phyloP scores from a whole-genome alignment of 2,329 filamentous ascomycete species.

The Alternaria arbusti region DNA sequence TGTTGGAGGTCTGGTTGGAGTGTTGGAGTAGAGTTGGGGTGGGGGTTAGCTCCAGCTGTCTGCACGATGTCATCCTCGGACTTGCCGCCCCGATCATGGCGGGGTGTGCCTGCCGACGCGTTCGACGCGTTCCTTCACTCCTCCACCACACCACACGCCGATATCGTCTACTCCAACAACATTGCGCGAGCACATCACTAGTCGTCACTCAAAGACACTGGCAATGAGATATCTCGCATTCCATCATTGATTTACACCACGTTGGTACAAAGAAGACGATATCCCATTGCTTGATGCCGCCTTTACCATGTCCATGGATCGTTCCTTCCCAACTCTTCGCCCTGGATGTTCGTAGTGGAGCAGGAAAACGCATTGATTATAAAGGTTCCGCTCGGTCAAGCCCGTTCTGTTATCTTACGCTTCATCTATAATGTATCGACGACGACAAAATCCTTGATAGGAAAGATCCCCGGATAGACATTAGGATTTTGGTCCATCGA shows the following conservation, averaged over 20 bases:
- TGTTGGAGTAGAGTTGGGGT: conserved; percentile 9
- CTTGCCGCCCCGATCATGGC: conserved; percentile 2
- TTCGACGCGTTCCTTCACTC: neutral
- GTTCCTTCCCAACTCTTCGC: neutral
- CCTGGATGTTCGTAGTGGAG: neutral
- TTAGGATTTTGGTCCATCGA: neutral
- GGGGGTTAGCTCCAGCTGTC: conserved; percentile 3
- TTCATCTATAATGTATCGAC: neutral
- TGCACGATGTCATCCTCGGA: conserved; percentile 6
- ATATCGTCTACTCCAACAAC: neutral
- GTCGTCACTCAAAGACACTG: neutral
- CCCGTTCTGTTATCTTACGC: too few relatives aligned
- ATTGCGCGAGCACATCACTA: neutral
- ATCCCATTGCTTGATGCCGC: neutral
- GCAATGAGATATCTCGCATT: accelerated
- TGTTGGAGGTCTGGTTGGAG: conserved; percentile 3
- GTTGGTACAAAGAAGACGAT: neutral
- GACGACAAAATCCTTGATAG: neutral
- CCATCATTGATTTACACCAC: accelerated
- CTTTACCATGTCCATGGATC: accelerated
- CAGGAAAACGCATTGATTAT: too few relatives aligned
- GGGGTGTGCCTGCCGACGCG: conserved; percentile 6
- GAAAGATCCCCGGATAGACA: neutral
- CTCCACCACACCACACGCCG: neutral
- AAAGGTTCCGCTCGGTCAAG: too few relatives aligned